These are phyloP conservation scores for Exophiala sideris DNA, from an alignment of 2,329 filamentous ascomycete genomes.

Conservation along the genomic window DNA sequence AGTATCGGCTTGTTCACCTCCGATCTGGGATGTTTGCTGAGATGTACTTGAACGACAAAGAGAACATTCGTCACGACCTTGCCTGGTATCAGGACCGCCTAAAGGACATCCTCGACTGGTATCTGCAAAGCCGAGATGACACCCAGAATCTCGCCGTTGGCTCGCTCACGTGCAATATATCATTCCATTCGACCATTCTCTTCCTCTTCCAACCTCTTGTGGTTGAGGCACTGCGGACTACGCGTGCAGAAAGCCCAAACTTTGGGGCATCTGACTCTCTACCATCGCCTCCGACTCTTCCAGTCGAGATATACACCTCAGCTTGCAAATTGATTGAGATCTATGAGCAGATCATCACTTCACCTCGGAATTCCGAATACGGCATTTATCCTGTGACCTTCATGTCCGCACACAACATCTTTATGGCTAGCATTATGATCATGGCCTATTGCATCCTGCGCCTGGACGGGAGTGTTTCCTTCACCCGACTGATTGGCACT, in stretches of 20 bases:
- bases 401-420: slow-evolving; percentile 30
- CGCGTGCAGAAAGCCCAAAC: not conserved
- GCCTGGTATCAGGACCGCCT: slow-evolving; percentile 16
- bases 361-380: slow-evolving; percentile 23
- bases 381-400: slow-evolving; percentile 30
- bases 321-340: slow-evolving; percentile 26
- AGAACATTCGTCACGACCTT: not conserved
- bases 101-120: not conserved
- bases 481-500: not conserved
- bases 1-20: not conserved
- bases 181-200: slow-evolving; percentile 28
- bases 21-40: too few species aligned
- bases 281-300: slow-evolving; percentile 1
- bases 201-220: slow-evolving; percentile 30
- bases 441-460: slow-evolving; percentile 25
- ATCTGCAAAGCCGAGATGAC: not conserved
- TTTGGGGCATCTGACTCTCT: not conserved
- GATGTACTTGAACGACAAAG: too few species aligned
- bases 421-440: slow-evolving; percentile 28
- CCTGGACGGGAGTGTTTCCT: slow-evolving; percentile 16
- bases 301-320: slow-evolving; percentile 23
- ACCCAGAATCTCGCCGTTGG: slow-evolving; percentile 12
- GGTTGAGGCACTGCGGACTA: not conserved
- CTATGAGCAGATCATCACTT: slow-evolving; percentile 28
- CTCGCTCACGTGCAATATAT: slow-evolving; percentile 27